Percentiles rank a stretch among this genome's conserved stretches.
Conservation (phyloP, 2,329 filamentous ascomycete genomes). For the Microcera coccophila region DNA sequence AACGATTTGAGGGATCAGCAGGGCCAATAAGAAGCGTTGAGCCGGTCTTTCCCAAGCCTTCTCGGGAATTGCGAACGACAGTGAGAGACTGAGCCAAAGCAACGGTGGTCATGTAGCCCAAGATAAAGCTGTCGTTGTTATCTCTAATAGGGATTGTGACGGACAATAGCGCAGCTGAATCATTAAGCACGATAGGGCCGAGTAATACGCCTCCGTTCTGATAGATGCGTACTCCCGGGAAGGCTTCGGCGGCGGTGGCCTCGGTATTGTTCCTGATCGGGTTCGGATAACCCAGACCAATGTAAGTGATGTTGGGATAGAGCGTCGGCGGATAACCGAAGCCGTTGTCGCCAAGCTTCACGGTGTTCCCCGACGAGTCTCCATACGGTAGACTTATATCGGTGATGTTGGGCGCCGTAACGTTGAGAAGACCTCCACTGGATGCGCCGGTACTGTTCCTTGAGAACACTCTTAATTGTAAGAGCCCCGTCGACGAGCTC, state of each 20-base stretch:
- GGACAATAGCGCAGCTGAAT: constrained; percentile 71
- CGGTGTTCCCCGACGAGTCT: constrained; percentile 52
- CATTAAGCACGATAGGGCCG: constrained; percentile 70
- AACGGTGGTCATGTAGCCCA: constrained; percentile 84
- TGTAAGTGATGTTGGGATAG: constrained; percentile 76
- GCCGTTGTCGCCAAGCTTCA: constrained; percentile 58
- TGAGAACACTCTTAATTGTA: constrained; percentile 72
- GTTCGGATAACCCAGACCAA: constrained; percentile 41
- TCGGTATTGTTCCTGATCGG: constrained; percentile 38
- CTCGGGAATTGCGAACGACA: constrained; percentile 57
- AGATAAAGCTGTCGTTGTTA: constrained; percentile 55
- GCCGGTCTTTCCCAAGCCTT: constrained; percentile 69
- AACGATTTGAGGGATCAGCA: constrained; percentile 61
- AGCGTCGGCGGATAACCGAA: constrained; percentile 68
- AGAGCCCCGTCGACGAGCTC: constrained; percentile 52
- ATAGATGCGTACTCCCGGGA: constrained; percentile 48
- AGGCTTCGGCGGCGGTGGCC: constrained; percentile 46
- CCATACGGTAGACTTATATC: constrained; percentile 60
- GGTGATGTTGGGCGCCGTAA: constrained; percentile 50
- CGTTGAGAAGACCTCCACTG: constrained; percentile 56
- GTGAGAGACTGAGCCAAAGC: constrained; percentile 63
- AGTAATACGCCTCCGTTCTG: constrained; percentile 61
- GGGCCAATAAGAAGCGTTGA: constrained; percentile 69
- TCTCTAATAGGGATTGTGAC: constrained; percentile 76
- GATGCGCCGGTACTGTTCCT: constrained; percentile 57